Base-by-base conservation (phyloP, 2,329 filamentous ascomycete genomes). In the Hypomyces rosellus region DNA sequence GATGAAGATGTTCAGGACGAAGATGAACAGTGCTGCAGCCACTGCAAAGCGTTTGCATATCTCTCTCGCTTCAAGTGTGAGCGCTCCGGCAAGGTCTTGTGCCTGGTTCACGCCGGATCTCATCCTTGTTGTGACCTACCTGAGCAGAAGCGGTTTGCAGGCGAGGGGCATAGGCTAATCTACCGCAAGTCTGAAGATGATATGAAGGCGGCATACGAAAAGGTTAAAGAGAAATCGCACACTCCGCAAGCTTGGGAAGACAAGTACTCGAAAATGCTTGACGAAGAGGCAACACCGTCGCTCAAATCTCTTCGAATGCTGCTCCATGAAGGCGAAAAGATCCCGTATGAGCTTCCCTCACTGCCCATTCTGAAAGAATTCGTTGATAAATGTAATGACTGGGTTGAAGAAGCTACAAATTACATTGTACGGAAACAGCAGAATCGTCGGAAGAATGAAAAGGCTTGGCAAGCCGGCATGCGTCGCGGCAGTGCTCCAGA, bases 381-480 rank as follows among this genome's bases (percentile, higher is more conserved):
- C 72, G 93, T 99, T 66, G 90, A 96, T 60, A 86, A 89, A 62
- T 97, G 93, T 74, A 95, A 96, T 68, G 90, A 95, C 65, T 96
- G 95, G 88, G 89, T 96, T 55, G 93, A 97, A 62, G 92, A 97
- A 71, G 93, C 93, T 57, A 93, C 89, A 62, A 91, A 88, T 65
- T 99, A 95, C 74, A 96, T 91, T 63, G 91, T 93, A 52, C 88
- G 93, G 60, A 99, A 99, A 73, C 92, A 96, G 72, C 92, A 96
- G 70, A 95, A 95, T 64, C 87, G 93, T 55, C 89, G 92, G 54
- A 97, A 97, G 71, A 95, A 87, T 67, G 92, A 96, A 62, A 93
- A 89, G 64, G 81, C 81, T 41, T 93, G 87, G 82, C 87, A 89
- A 57, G 85, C 82, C 61, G 80, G 84, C 49, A 81, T 80, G 59